A percentile compares a stretch with the other conserved stretches of the same genome.
Conservation (phyloP, 2,329 filamentous ascomycete species). For the Phialocephala sp. region DNA sequence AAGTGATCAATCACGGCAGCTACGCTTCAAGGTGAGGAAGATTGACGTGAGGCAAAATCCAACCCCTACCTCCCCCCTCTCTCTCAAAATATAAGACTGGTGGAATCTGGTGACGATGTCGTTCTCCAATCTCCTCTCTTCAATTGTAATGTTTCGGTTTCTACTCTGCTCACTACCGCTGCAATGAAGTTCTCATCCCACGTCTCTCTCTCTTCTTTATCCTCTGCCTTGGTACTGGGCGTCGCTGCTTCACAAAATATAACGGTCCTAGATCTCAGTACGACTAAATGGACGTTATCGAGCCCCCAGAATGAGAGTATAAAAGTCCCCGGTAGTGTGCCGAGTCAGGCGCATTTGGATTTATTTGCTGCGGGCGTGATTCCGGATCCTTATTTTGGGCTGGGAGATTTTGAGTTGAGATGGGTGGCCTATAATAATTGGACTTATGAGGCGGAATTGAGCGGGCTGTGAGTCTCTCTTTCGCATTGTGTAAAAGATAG, state of each 20-base stretch:
- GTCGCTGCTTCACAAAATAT: not conserved
- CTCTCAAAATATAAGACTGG: not conserved
- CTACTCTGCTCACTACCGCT: not conserved
- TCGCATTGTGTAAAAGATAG: not conserved
- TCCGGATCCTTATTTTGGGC: conserved; percentile 52
- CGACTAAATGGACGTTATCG: conserved; percentile 1
- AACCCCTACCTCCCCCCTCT: not conserved
- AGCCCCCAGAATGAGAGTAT: conserved; percentile 46
- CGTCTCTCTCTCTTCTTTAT: not conserved
- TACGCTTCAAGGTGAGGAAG: not conserved
- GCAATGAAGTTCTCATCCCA: conserved; percentile 6
- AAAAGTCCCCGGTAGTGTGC: conserved; percentile 58
- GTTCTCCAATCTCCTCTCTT: not conserved
- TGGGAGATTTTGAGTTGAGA: conserved; percentile 64
- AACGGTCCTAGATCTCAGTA: not conserved
- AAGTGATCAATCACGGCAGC: not conserved
- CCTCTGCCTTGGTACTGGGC: not conserved
- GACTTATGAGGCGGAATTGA: conserved; percentile 62
- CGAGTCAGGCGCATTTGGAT: conserved; percentile 65
- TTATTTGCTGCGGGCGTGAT: conserved; percentile 54
- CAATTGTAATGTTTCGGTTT: not conserved
- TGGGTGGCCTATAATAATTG: conserved; percentile 65
- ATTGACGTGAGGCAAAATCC: conserved; percentile 4
- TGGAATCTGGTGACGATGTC: not conserved
- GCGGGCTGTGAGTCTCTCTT: conserved; percentile 46